Base-by-base conservation (phyloP, 2,329 filamentous ascomycete species). In the Dothistroma septosporum region DNA sequence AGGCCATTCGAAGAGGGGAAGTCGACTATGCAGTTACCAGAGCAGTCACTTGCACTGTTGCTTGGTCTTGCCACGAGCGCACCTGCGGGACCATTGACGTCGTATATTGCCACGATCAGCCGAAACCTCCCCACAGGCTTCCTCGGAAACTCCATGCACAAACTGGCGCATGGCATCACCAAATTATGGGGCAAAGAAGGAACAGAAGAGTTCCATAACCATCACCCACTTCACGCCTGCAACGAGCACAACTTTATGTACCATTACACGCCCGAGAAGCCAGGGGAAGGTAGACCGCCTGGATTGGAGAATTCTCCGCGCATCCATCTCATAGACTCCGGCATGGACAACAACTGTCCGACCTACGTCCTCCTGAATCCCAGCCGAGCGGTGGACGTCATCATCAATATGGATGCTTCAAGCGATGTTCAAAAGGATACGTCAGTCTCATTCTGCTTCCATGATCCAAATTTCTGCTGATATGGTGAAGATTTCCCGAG, bases 321-420 rank as follows among this genome's bases (percentile, higher is more conserved):
- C n/a, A 73, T 74, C 32, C 72, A 74, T 59, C 64, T 74, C 3
- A 73, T 74, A 44, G 72, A 74, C 55, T 65, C 61, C 24, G 72
- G 72, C 33, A 73, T 74, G 72, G 72, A 74, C 64, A 74, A 74
- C 58, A 74, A 74, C 60, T 73, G 72, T 56, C 71, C 72, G 14
- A 70, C 72, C 22, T 70, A 69, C 55, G 67, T 69, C 24, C 62
- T 72, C 2, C 61, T 72, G 11, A 67, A 71, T 53, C 70, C 70
- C 1, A 61, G 62, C 11, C 69, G 71, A 12, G 32, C 66, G 47
- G 67, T 62, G 12, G 71, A 73, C 57, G 69, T 73, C 19, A 73
- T 73, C 48, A 66, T 73, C 61, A 73, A 72, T 64, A 73, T 73
- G 71, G 71, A 73, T 60, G 68, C 64, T 11, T 72, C 70, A 4